Evolutionary conservation across 2,329 filamentous ascomycete species (phyloP).

Genomic region (Penicillium sclerotiorum): DNA sequence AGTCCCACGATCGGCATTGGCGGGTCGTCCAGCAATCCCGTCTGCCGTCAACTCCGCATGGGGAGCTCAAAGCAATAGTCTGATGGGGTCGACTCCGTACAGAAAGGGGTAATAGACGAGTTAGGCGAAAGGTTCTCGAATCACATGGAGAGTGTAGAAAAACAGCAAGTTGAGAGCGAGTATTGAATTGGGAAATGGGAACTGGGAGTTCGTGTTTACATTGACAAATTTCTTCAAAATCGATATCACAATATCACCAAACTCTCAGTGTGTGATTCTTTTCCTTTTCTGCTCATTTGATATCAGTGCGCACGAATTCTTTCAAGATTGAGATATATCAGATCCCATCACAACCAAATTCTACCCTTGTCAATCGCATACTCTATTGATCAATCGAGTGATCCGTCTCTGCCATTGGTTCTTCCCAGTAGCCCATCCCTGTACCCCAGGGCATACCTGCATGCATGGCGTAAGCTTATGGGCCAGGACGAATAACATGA

Average conservation of each 20-base stretch:
- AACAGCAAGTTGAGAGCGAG: too few relatives aligned
- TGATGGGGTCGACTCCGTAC: not conserved
- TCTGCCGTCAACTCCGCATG: conserved; percentile 11
- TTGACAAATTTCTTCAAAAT: too few relatives aligned
- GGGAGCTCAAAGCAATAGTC: not conserved
- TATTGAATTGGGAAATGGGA: too few relatives aligned
- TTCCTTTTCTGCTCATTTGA: too few relatives aligned
- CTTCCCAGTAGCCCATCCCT: not conserved
- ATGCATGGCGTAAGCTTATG: conserved; percentile 6
- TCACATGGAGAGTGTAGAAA: too few relatives aligned
- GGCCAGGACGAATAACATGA: not conserved
- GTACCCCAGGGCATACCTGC: conserved; percentile 1
- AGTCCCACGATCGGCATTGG: conserved; percentile 6
- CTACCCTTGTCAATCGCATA: too few relatives aligned
- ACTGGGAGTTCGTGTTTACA: too few relatives aligned
- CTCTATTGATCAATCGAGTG: conserved; percentile 1
- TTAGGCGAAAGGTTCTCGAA: not conserved
- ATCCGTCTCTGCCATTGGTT: conserved; percentile 8
- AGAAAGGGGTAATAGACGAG: not conserved
- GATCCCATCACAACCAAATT: conserved; percentile 13
- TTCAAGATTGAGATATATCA: too few relatives aligned
- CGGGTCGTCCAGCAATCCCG: conserved; percentile 7
- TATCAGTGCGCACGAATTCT: too few relatives aligned
- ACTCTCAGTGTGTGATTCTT: too few relatives aligned
- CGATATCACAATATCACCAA: too few relatives aligned